Conservation (phyloP, 176 grass and related monocot genomes). For the Musa itinerans region DNA sequence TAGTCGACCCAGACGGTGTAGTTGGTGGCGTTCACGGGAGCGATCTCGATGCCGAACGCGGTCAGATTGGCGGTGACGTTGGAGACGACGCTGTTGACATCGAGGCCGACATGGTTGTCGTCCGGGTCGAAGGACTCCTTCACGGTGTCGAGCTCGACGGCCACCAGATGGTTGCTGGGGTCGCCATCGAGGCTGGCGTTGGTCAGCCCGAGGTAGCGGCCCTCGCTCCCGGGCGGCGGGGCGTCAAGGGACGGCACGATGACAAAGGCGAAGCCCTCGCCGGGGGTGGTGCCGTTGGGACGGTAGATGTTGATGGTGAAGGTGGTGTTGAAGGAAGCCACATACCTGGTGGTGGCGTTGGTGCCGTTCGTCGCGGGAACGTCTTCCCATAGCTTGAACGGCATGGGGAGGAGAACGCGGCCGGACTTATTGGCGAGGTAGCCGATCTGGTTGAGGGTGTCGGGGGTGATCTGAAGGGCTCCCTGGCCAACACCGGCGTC, state of each 20-base stretch:
- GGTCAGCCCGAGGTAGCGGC: conserved; percentile 58
- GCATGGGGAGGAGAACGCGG: conserved; percentile 27
- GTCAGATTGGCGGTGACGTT: conserved; percentile 7
- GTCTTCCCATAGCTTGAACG: conserved; percentile 41
- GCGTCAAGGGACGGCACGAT: conserved; percentile 17
- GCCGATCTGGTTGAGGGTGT: background rate
- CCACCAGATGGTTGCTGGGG: conserved; percentile 40
- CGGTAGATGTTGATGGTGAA: conserved; percentile 55
- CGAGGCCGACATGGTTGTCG: conserved; percentile 81
- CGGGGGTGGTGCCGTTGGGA: background rate
- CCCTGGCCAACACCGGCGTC: conserved; percentile 14
- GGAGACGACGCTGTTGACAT: conserved; percentile 61
- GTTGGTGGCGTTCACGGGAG: conserved; percentile 11
- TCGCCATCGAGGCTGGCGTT: conserved; percentile 47
- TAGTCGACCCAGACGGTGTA: conserved; percentile 66
- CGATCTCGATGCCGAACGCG: conserved; percentile 46
- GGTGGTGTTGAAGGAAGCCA: conserved; percentile 73
- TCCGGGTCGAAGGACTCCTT: conserved; percentile 55
- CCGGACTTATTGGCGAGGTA: conserved; percentile 48
- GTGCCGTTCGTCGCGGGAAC: background rate
- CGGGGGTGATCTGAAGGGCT: conserved; percentile 79
- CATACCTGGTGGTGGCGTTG: background rate
- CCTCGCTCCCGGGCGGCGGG: conserved; percentile 24
- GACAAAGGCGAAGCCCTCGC: conserved; percentile 71
- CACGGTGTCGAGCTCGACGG: conserved; percentile 71